Conservation (phyloP, 305 asterid species). For the Lippia alba region DNA sequence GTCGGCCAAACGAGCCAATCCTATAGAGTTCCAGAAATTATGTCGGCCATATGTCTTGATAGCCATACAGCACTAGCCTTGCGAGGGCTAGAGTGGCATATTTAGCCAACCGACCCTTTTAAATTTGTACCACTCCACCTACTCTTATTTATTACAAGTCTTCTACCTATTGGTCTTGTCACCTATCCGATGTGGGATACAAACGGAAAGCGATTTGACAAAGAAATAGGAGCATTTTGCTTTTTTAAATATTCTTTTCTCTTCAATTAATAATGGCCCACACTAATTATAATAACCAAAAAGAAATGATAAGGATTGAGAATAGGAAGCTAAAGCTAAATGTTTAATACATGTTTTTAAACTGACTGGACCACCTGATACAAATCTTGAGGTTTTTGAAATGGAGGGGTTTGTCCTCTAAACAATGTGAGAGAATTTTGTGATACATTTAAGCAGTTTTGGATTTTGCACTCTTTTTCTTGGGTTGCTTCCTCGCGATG, state of each 20-base stretch:
- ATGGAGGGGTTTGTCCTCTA: constrained; percentile 1
- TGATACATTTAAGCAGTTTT: constrained; percentile 56
- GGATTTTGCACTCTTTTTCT: constrained; percentile 64
- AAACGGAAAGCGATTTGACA: too few relatives aligned
- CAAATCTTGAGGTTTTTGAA: constrained; percentile 22
- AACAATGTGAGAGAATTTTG: constrained; percentile 33
- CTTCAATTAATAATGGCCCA: too few relatives aligned
- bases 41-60: constrained; percentile 98
- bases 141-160: background rate
- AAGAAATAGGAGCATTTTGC: too few relatives aligned
- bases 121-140: background rate
- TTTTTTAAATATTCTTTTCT: too few relatives aligned
- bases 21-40: constrained; percentile 58
- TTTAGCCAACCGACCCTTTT: constrained; percentile 92
- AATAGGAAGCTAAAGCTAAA: constrained; percentile 2
- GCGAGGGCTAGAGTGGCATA: constrained; percentile 67
- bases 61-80: constrained; percentile 84
- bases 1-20: constrained; percentile 76
- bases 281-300: too few relatives aligned
- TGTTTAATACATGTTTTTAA: constrained; percentile 17
- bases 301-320: constrained; percentile 1
- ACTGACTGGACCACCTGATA: constrained; percentile 35
- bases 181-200: constrained; percentile 28
- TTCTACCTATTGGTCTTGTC: background rate
- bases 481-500: constrained; percentile 60